These are phyloP conservation scores for Serendipita indica DNA, from an alignment of 768 basidiomycete species.

Conservation along the genomic window DNA sequence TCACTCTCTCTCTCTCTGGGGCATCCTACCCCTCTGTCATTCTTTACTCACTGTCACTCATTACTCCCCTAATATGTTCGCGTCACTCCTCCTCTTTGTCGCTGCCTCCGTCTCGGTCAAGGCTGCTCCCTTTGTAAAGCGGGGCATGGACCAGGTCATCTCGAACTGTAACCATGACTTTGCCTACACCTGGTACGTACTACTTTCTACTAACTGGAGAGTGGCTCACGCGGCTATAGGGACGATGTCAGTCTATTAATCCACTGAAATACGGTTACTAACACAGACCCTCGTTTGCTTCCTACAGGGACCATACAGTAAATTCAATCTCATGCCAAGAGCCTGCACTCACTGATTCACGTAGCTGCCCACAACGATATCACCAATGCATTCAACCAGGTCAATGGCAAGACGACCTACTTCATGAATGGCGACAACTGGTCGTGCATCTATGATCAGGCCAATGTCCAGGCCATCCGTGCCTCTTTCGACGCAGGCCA, in stretches of 20 bases:
- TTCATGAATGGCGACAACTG: constrained; percentile 4
- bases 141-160: not conserved
- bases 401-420: not conserved
- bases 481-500: not conserved
- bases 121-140: not conserved
- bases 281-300: not conserved
- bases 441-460: constrained; percentile 9
- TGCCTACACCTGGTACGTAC: not conserved
- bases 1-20: no score
- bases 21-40: no score
- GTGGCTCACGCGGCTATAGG: no score
- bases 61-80: no score
- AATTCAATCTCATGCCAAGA: no score
- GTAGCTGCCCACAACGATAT: not conserved
- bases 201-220: no score
- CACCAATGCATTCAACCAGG: not conserved
- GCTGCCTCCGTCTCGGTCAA: not conserved
- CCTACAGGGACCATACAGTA: no score
- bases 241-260: no score
- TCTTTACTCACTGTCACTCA: no score
- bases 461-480: not conserved
- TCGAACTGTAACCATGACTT: not conserved
- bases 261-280: not conserved
- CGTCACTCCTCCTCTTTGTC: not conserved
- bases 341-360: no score